phyloP scores from a whole-genome alignment of 1,139 yeast genomes.

The Taiozyma onychis region DNA sequence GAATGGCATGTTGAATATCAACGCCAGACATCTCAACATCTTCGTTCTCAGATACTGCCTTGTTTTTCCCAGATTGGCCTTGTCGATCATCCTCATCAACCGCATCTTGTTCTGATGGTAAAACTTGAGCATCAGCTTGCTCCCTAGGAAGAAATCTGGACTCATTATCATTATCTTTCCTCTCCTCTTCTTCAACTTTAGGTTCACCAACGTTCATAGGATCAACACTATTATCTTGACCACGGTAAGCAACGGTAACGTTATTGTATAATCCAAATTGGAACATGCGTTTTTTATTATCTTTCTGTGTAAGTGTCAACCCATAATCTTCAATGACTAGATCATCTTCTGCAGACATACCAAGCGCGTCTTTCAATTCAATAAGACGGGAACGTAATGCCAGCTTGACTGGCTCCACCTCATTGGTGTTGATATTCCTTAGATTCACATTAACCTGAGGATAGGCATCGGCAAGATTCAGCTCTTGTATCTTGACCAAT shows the following conservation, averaged over 20 bases:
- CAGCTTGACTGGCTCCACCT: background rate
- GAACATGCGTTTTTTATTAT: background rate
- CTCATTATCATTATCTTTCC: background rate
- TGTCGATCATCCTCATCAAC: background rate
- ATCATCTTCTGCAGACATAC: background rate
- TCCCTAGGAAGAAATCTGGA: background rate
- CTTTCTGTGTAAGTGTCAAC: background rate
- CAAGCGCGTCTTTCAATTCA: background rate
- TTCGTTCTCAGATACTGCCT: background rate
- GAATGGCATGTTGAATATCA: background rate
- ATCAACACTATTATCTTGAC: background rate
- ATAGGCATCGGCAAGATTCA: background rate
- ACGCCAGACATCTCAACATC: background rate
- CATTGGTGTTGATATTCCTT: background rate
- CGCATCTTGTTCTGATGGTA: background rate
- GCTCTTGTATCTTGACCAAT: background rate
- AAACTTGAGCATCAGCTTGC: background rate
- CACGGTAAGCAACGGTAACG: background rate
- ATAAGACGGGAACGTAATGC: background rate
- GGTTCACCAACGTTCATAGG: background rate
- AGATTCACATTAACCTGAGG: background rate
- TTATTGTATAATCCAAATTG: background rate
- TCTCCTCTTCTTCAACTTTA: background rate
- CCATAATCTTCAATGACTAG: background rate
- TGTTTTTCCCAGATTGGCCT: background rate